Percentiles rank a stretch among this genome's conserved stretches.
These are phyloP conservation scores for Neurospora africana DNA, from an alignment of 495 filamentous ascomycete species.

Conservation along the genomic window DNA sequence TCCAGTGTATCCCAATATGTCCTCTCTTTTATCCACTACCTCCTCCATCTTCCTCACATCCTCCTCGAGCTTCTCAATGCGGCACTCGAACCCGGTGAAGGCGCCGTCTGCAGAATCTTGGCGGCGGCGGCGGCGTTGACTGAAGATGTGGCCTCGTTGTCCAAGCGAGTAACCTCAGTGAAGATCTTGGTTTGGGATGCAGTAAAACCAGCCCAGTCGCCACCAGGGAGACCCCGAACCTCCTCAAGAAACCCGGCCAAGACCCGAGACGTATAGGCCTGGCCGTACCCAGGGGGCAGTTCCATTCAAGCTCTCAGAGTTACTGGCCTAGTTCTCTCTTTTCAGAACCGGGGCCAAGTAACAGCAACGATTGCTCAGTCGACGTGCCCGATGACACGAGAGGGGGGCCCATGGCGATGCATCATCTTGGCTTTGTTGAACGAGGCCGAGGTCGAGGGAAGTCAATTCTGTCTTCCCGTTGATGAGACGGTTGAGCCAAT, in stretches of 20 bases:
- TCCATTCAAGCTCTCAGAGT: neutral
- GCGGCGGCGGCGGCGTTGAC: too few species aligned
- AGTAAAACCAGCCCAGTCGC: neutral
- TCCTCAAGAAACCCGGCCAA: neutral
- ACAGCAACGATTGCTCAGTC: neutral
- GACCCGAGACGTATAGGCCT: neutral
- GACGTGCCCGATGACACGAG: neutral
- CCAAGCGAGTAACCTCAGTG: too few species aligned
- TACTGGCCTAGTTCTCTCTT: neutral
- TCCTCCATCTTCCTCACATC: neutral
- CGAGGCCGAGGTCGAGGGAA: neutral
- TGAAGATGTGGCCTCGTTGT: too few species aligned
- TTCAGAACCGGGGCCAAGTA: neutral
- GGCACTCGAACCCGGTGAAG: too few species aligned
- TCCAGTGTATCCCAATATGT: neutral
- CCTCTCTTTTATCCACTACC: neutral
- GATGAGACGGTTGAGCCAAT: neutral
- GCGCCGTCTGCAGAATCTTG: too few species aligned
- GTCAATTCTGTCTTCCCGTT: neutral
- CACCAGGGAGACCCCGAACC: neutral
- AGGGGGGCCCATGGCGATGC: neutral
- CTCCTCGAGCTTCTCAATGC: too few species aligned
- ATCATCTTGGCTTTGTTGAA: neutral
- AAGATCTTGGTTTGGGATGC: neutral
- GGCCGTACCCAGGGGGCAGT: neutral